Conservation (phyloP, 176 grass and related monocot genomes). For the Olyra latifolia region DNA sequence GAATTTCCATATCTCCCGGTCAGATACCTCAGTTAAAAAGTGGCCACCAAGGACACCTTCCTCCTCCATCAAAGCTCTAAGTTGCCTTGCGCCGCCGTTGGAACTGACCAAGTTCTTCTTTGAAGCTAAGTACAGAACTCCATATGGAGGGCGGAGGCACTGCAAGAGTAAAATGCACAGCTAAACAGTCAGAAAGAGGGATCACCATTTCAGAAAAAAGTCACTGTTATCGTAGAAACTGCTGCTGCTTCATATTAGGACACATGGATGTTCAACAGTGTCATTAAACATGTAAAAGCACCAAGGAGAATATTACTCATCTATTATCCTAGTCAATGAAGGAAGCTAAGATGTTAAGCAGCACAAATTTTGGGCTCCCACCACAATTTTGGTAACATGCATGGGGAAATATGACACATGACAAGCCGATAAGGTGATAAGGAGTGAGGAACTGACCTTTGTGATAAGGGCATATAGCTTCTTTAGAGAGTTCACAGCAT, state of each 20-base stretch:
- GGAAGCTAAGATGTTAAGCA: background rate
- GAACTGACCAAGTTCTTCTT: slow-evolving; percentile 91
- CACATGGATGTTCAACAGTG: background rate
- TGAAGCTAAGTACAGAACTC: slow-evolving; percentile 67
- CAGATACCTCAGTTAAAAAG: slow-evolving; percentile 59
- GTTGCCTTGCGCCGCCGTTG: slow-evolving; percentile 55
- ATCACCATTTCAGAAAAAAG: background rate
- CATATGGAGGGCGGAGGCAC: slow-evolving; percentile 87
- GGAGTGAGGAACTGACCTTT: slow-evolving; percentile 58
- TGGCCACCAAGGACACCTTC: slow-evolving; percentile 72
- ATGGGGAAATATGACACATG: background rate
- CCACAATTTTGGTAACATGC: background rate
- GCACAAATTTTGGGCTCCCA: background rate
- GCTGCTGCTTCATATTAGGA: background rate
- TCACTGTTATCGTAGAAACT: background rate
- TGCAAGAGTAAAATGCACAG: slow-evolving; percentile 33
- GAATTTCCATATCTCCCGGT: slow-evolving; percentile 85
- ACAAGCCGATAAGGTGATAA: background rate
- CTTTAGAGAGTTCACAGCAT: slow-evolving; percentile 56
- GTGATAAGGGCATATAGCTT: slow-evolving; percentile 86
- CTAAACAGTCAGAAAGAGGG: background rate
- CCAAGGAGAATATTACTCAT: background rate
- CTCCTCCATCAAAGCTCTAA: slow-evolving; percentile 78
- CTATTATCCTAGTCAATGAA: background rate
- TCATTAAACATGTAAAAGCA: background rate